A percentile compares a stretch with the other conserved stretches of the same genome.
Evolutionary conservation across 1,284 basidiomycete genomes (phyloP).

Genomic region (Leccinum pachyderme): DNA sequence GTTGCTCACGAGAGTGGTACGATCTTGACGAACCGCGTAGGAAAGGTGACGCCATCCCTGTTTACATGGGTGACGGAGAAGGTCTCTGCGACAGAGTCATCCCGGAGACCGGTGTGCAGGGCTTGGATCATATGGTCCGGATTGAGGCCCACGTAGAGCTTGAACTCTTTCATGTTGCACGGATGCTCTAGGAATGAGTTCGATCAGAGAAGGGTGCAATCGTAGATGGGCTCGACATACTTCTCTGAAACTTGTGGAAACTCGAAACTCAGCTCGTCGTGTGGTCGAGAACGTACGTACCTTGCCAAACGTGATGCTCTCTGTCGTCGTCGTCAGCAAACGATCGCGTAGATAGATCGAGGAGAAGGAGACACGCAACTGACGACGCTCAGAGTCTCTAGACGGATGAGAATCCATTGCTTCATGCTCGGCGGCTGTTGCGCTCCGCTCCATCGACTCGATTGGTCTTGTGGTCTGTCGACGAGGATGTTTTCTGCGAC

Average conservation of each 20-base stretch:
- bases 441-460: constrained; percentile 71
- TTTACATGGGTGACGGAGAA: constrained; percentile 59
- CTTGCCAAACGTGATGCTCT: constrained; percentile 76
- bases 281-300: constrained; percentile 33
- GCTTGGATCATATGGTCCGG: constrained; percentile 64
- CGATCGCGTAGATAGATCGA: background rate
- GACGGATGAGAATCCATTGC: constrained; percentile 69
- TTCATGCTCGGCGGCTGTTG: constrained; percentile 51
- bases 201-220: background rate
- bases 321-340: constrained; percentile 36
- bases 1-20: constrained; percentile 64
- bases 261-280: constrained; percentile 1
- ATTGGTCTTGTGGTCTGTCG: constrained; percentile 60
- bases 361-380: constrained; percentile 48
- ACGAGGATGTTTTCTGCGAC: constrained; percentile 64
- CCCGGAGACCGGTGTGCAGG: constrained; percentile 59
- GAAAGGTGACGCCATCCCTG: constrained; percentile 53
- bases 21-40: constrained; percentile 69
- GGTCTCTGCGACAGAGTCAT: constrained; percentile 61
- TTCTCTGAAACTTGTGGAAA: constrained; percentile 50
- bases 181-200: constrained; percentile 56
- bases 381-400: constrained; percentile 57
- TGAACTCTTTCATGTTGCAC: constrained; percentile 82
- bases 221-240: constrained; percentile 35
- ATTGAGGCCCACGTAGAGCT: constrained; percentile 62